phyloP scores from a whole-genome alignment of 208 protist species.

The Endotrypanum monterogeii region DNA sequence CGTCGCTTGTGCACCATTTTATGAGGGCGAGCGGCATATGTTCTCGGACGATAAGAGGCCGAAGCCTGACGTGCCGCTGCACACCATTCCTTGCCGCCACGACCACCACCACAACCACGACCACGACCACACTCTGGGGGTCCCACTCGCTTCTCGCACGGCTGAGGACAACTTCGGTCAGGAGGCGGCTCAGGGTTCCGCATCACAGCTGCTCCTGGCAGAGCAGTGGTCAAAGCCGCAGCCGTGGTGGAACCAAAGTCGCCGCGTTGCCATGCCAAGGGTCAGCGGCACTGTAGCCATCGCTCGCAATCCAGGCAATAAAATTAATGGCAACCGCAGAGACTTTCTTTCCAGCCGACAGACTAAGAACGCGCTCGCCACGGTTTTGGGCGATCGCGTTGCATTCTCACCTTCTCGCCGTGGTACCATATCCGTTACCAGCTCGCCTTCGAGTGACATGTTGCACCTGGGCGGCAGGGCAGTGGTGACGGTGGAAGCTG shows the following conservation, averaged over 20 bases:
- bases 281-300: conserved; percentile 7
- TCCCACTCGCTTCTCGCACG: background rate
- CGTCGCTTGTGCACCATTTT: background rate
- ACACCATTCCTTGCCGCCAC: background rate
- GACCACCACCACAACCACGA: no score
- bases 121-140: background rate
- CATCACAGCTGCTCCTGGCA: conserved; percentile 4
- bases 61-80: background rate
- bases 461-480: background rate
- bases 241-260: conserved; percentile 30
- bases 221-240: conserved; percentile 1
- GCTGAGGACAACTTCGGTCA: background rate
- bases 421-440: background rate
- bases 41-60: background rate
- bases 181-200: background rate
- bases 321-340: background rate
- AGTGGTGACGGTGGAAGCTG: background rate
- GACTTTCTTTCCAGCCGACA: background rate
- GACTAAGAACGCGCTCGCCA: background rate
- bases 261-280: conserved; percentile 4
- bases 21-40: background rate
- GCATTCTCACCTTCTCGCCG: background rate
- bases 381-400: background rate
- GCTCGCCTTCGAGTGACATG: background rate
- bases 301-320: background rate